Evolutionary conservation across 148 eudicot genomes (phyloP), one percentile per base, ranked within the genome.

Genomic region (Silene latifolia): DNA sequence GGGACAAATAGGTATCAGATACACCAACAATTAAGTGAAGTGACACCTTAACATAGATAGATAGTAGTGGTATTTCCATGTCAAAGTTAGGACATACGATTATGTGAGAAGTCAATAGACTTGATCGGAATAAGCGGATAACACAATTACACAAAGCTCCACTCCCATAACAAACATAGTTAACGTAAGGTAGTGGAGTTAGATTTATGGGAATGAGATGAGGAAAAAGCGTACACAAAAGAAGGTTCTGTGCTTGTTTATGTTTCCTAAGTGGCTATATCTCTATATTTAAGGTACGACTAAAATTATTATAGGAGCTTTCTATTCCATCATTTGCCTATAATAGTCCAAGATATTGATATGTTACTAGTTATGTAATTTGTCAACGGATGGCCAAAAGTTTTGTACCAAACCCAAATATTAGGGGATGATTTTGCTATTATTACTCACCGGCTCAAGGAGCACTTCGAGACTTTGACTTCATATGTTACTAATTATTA

Each of bases 231-330:
- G 46, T 25, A 47, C 73, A 80, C 19, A 80, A 66, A 72, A 80
- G 83, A 72, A 80, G 79, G 79, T 80, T 80, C 83, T 76, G 59
- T 80, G 76, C 79, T 72, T 80, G 72, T 70, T 71, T 5, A 75
- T 80, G 82, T 80, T 72, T 64, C 83, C 83, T 27, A 27, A 27
- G 44, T 64, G 13, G 18, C n/a, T 1, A 39, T 39, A 39, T 39
- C 8, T 35, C 42, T 39, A 8, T 39, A 6, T 39, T 39, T 39
- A 7, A 39, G 44, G 9, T 39, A 32, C 20, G 39, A 64, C 58
- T 21, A 3, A 63, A 54, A 11, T 62, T 27, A 20, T 10, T 6
- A 14, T 25, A 12, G 0, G 8, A 18, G 18, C 42, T 72, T 65
- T 56, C 56, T 18, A 35, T 44, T 35, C 75, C 75, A 78, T 78